These are phyloP conservation scores for Cyclotella cryptica DNA, from an alignment of 108 stramenopile genomes.

Conservation along the genomic window DNA sequence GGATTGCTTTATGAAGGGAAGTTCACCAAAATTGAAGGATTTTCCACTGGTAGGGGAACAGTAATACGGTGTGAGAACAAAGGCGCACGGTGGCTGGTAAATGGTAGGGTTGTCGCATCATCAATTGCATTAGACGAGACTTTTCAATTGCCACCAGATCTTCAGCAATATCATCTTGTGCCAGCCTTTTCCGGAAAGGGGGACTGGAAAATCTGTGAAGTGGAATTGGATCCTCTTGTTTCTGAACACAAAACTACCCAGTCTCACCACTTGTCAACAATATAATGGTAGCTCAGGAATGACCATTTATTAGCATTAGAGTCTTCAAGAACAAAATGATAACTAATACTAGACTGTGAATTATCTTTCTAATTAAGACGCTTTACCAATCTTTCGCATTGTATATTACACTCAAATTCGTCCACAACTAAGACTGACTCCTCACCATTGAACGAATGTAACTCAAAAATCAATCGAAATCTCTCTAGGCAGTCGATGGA, in stretches of 20 bases:
- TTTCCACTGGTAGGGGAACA: slow-evolving; percentile 40
- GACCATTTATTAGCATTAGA: not conserved
- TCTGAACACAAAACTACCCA: slow-evolving; percentile 45
- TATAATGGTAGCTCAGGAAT: slow-evolving; percentile 6
- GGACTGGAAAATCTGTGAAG: slow-evolving; percentile 50
- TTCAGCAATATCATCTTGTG: slow-evolving; percentile 46
- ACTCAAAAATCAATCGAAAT: not conserved
- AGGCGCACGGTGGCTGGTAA: slow-evolving; percentile 49
- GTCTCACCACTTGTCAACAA: slow-evolving; percentile 27
- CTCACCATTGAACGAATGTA: too few species aligned
- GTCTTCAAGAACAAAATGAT: not conserved
- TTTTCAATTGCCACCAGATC: slow-evolving; percentile 54
- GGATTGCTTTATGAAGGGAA: slow-evolving; percentile 52
- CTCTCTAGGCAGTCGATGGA: not conserved
- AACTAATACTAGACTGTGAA: too few species aligned
- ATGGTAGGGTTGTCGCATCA: slow-evolving; percentile 50
- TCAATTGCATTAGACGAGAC: slow-evolving; percentile 53
- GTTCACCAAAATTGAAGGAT: slow-evolving; percentile 54
- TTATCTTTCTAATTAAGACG: too few species aligned
- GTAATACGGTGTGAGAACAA: slow-evolving; percentile 52
- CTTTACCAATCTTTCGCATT: too few species aligned
- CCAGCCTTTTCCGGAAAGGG: slow-evolving; percentile 58
- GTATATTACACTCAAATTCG: too few species aligned
- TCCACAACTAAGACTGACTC: too few species aligned
- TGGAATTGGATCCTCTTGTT: slow-evolving; percentile 47